Evolutionary conservation across 805 yeast genomes (phyloP).

Genomic region (Candida morakotiae): DNA sequence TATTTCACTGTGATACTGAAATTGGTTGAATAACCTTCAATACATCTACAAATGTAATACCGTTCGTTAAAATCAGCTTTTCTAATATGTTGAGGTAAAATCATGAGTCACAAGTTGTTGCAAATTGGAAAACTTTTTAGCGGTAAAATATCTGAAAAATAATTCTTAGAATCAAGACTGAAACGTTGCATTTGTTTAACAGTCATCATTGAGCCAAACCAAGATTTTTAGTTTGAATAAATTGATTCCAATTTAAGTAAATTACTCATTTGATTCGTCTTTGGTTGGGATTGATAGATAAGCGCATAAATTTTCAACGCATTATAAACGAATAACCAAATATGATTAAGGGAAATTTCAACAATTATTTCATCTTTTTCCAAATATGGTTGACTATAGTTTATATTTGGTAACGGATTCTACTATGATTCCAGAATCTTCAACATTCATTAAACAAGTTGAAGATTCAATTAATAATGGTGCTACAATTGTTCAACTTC

Average conservation of each 20-base stretch:
- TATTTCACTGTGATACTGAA: constrained; percentile 19
- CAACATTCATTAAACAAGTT: constrained; percentile 56
- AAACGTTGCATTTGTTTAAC: neutral
- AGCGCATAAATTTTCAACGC: constrained; percentile 4
- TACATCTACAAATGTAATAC: constrained; percentile 18
- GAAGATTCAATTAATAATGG: constrained; percentile 63
- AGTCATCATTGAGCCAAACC: too few relatives aligned
- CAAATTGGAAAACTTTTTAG: neutral
- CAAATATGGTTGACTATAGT: constrained; percentile 45
- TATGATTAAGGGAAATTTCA: too few relatives aligned
- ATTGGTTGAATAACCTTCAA: constrained; percentile 15
- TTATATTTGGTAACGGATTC: constrained; percentile 80
- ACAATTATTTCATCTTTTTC: too few relatives aligned
- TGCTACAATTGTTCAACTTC: constrained; percentile 74
- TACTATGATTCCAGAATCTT: constrained; percentile 57
- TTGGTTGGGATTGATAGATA: too few relatives aligned
- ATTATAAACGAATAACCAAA: neutral
- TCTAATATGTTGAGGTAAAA: constrained; percentile 7
- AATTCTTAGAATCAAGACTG: too few relatives aligned
- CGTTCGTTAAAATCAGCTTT: constrained; percentile 19
- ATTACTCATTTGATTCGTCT: too few relatives aligned
- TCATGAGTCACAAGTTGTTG: constrained; percentile 3
- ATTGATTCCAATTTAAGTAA: too few relatives aligned
- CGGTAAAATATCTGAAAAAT: neutral
- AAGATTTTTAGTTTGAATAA: too few relatives aligned